Conservation (phyloP, 2,329 filamentous ascomycete genomes). For the Fusarium dimerum region DNA sequence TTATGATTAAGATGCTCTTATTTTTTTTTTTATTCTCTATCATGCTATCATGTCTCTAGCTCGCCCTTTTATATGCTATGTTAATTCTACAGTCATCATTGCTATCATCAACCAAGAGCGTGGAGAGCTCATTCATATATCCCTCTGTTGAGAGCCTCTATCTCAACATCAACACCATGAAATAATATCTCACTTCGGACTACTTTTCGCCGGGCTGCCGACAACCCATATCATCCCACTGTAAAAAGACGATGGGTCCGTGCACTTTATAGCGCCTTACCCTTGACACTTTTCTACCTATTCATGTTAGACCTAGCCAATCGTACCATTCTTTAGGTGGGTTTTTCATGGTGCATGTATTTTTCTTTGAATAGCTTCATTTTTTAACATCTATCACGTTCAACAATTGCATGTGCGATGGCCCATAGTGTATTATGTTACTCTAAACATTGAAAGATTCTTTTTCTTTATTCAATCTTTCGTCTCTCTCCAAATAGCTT, state of each 20-base stretch:
- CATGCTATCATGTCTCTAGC: too few relatives aligned
- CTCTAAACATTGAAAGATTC: too few relatives aligned
- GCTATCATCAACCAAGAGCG: too few relatives aligned
- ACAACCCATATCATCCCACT: neutral
- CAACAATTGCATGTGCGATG: too few relatives aligned
- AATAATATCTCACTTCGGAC: neutral
- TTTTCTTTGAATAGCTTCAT: slow-evolving; percentile 22
- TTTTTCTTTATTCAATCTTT: too few relatives aligned
- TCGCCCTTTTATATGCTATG: too few relatives aligned
- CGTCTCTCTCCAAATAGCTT: neutral
- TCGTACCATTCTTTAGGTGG: neutral
- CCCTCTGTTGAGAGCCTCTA: neutral
- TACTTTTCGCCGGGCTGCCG: neutral
- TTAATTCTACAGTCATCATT: too few relatives aligned
- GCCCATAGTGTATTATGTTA: too few relatives aligned
- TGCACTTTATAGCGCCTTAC: neutral
- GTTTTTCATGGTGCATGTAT: slow-evolving; percentile 10
- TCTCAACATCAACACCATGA: neutral
- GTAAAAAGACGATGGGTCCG: neutral
- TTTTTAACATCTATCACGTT: slow-evolving; percentile 6
- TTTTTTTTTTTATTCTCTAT: neutral
- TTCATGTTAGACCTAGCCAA: neutral
- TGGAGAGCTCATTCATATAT: neutral
- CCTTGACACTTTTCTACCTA: neutral
- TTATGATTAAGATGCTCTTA: neutral